A percentile compares a stretch with the other conserved stretches of the same genome.
Evolutionary conservation across 2,329 filamentous ascomycete species (phyloP).

Genomic region (Didymella lethalis): DNA sequence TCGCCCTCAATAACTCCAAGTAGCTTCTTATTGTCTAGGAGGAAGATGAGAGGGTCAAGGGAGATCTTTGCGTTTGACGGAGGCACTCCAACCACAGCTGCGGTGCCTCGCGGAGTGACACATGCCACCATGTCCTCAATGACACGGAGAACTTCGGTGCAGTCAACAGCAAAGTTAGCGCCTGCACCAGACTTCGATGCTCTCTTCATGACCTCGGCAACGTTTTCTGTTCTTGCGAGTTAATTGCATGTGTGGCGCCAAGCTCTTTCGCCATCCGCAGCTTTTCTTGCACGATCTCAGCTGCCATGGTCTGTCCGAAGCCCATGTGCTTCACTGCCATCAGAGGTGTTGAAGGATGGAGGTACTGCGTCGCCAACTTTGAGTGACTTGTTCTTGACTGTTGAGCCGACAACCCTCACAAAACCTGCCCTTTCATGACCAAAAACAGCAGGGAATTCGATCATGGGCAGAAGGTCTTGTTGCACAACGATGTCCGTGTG

Average conservation of each 20-base stretch:
- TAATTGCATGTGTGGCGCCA: constrained; percentile 56
- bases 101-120: constrained; percentile 5
- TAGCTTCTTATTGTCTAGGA: constrained; percentile 10
- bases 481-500: constrained; percentile 62
- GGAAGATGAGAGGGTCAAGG: constrained; percentile 13
- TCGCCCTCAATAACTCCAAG: constrained; percentile 9
- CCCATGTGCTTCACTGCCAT: constrained; percentile 49
- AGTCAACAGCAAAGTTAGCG: constrained; percentile 45
- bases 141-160: constrained; percentile 25
- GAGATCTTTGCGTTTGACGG: constrained; percentile 7
- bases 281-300: constrained; percentile 55
- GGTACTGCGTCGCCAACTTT: constrained; percentile 55
- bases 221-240: constrained; percentile 40
- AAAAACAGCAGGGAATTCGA: constrained; percentile 54
- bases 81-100: constrained; percentile 11
- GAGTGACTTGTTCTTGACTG: constrained; percentile 11
- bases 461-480: constrained; percentile 34
- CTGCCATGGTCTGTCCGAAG: constrained; percentile 53
- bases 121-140: constrained; percentile 17
- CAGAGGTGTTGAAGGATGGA: constrained; percentile 55
- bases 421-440: constrained; percentile 57
- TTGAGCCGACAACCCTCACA: constrained; percentile 15
- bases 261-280: constrained; percentile 55
- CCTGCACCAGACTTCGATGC: constrained; percentile 31
- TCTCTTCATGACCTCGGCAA: constrained; percentile 41